Evolutionary conservation across 495 filamentous ascomycete genomes (phyloP).

Genomic region (Ramalina intermedia): DNA sequence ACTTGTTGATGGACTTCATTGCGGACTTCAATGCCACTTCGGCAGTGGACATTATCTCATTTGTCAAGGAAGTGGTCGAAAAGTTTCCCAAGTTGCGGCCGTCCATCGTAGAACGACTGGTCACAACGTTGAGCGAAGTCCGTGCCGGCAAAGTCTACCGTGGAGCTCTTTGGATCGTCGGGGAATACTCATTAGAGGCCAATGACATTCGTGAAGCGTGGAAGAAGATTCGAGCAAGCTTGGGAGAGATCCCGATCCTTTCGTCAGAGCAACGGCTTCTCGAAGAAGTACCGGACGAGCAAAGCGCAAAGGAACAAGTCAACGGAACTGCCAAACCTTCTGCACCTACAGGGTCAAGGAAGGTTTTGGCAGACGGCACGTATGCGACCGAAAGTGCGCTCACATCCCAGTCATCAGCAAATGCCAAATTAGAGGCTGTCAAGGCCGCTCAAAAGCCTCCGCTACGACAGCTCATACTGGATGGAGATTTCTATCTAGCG

Average conservation of each 20-base stretch:
- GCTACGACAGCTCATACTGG: conserved; percentile 84
- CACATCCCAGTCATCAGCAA: conserved; percentile 77
- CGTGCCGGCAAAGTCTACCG: conserved; percentile 95
- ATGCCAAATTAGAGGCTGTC: conserved; percentile 87
- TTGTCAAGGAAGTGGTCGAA: conserved; percentile 98
- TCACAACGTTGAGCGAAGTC: conserved; percentile 84
- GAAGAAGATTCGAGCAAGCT: conserved; percentile 85
- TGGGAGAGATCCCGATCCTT: conserved; percentile 95
- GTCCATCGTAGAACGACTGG: conserved; percentile 75
- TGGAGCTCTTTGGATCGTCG: conserved; percentile 92
- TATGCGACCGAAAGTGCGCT: conserved; percentile 95
- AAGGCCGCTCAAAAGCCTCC: conserved; percentile 96
- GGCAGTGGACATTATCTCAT: conserved; percentile 93
- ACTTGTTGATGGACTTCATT: conserved; percentile 98
- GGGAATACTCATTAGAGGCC: conserved; percentile 89
- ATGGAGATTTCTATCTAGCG: conserved; percentile 95
- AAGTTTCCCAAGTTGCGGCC: conserved; percentile 85
- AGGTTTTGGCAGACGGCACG: conserved; percentile 89
- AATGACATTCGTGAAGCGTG: conserved; percentile 92
- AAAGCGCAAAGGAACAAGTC: conserved; percentile 52
- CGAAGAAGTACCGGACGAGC: conserved; percentile 61
- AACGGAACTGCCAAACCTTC: conserved; percentile 68
- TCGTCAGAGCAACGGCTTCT: conserved; percentile 88
- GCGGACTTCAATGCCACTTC: conserved; percentile 95
- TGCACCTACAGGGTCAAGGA: conserved; percentile 69